These are phyloP conservation scores for Takakia lepidozioides DNA, from an alignment of 225 moss, liverwort and hornwort genomes.

Conservation along the genomic window DNA sequence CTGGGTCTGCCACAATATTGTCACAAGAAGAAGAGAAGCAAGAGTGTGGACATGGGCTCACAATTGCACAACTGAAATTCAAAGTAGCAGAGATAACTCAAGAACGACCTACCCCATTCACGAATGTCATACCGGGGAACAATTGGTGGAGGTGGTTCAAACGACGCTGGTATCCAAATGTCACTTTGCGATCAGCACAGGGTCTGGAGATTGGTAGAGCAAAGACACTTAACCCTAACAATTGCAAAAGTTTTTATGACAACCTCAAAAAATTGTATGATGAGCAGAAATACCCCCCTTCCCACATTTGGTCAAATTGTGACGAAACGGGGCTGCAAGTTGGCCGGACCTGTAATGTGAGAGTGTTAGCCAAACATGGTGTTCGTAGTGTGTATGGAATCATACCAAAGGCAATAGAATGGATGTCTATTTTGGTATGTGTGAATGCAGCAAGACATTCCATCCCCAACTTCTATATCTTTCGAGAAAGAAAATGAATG, in stretches of 20 bases:
- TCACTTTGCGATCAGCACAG: not conserved
- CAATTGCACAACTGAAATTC: not conserved
- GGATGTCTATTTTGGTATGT: not conserved
- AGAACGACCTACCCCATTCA: not conserved
- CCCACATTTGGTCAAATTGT: constrained; percentile 1
- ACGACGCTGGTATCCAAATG: not conserved
- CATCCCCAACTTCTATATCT: constrained; percentile 1
- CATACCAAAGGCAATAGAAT: not conserved
- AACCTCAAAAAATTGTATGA: not conserved
- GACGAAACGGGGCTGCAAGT: not conserved
- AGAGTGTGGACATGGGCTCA: not conserved
- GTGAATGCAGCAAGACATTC: not conserved
- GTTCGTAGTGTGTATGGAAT: not conserved
- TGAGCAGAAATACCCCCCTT: constrained; percentile 1
- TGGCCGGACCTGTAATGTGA: not conserved
- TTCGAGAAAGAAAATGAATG: not conserved
- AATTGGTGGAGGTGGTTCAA: not conserved
- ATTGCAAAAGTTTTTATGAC: constrained; percentile 1
- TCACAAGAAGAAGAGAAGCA: not conserved
- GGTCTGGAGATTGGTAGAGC: not conserved
- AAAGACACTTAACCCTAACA: not conserved
- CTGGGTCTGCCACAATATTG: not conserved
- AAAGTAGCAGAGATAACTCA: not conserved
- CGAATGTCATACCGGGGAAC: not conserved
- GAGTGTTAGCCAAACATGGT: not conserved